Percentiles rank a stretch among this genome's conserved stretches.
Evolutionary conservation across 2,329 filamentous ascomycete species (phyloP).

Genomic region (Hymenoscyphus infarciens): DNA sequence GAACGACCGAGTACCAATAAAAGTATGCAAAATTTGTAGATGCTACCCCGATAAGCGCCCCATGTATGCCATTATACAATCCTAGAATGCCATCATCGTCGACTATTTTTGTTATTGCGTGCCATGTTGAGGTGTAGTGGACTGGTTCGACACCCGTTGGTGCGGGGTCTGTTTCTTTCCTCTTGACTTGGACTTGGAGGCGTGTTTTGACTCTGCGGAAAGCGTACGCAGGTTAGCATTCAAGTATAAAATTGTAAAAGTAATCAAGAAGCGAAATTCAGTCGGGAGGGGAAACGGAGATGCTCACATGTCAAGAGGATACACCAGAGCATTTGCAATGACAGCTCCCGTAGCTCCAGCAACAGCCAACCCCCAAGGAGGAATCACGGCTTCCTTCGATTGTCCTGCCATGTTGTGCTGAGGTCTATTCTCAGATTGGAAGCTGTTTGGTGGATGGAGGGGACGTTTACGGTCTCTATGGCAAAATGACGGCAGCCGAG

Average conservation of each 20-base stretch:
- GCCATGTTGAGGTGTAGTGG: constrained; percentile 83
- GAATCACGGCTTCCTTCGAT: constrained; percentile 48
- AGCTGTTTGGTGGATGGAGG: neutral
- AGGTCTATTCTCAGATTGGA: neutral
- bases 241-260: neutral
- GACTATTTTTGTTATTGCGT: constrained; percentile 83
- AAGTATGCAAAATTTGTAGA: constrained; percentile 99
- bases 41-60: constrained; percentile 83
- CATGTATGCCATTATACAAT: constrained; percentile 84
- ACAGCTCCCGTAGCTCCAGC: constrained; percentile 92
- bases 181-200: constrained; percentile 88
- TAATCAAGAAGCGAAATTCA: neutral
- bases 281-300: constrained; percentile 4
- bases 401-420: constrained; percentile 28
- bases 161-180: constrained; percentile 43
- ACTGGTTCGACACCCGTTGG: constrained; percentile 48
- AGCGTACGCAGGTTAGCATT: neutral
- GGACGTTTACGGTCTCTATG: constrained; percentile 2
- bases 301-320: constrained; percentile 91
- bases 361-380: constrained; percentile 89
- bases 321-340: constrained; percentile 90
- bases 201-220: constrained; percentile 81
- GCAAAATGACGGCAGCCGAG: constrained; percentile 14
- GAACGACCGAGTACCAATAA: constrained; percentile 94
- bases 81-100: constrained; percentile 75